These are phyloP conservation scores for Lathyrus oleraceus DNA, from an alignment of 306 rosid genomes.

Conservation along the genomic window DNA sequence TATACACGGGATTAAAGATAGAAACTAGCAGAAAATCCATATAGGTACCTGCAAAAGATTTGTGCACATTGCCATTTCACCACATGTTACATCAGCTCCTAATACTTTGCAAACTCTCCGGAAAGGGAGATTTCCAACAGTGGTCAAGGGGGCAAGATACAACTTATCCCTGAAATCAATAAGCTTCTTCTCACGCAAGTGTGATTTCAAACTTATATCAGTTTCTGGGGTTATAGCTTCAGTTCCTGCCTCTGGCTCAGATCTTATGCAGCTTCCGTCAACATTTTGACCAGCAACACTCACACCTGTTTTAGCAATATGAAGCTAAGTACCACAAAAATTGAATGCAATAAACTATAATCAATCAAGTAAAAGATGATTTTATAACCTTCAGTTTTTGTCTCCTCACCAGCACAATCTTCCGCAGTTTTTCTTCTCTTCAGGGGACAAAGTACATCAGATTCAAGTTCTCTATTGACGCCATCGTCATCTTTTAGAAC, in stretches of 20 bases:
- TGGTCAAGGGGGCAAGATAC: conserved; percentile 95
- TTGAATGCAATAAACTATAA: conserved; percentile 24
- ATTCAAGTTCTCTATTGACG: conserved; percentile 38
- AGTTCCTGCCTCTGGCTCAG: conserved; percentile 47
- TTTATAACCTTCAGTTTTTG: conserved; percentile 58
- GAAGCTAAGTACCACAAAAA: conserved; percentile 28
- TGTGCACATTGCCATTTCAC: conserved; percentile 99
- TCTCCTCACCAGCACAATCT: conserved; percentile 31
- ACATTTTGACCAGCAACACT: conserved; percentile 39
- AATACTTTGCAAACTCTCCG: conserved; percentile 93
- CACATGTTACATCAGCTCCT: conserved; percentile 90
- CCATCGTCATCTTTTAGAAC: conserved; percentile 40
- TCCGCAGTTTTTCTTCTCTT: conserved; percentile 70
- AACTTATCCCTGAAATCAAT: conserved; percentile 83
- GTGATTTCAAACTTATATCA: conserved; percentile 63
- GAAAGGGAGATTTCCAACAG: conserved; percentile 97
- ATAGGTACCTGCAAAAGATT: conserved; percentile 83
- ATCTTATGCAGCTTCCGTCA: conserved; percentile 38
- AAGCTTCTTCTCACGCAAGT: conserved; percentile 82
- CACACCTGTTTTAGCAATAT: conserved; percentile 43
- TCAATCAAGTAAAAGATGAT: conserved; percentile 8
- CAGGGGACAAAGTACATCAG: conserved; percentile 51
- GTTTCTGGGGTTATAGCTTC: conserved; percentile 48
- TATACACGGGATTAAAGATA: neutral
- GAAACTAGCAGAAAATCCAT: conserved; percentile 31